phyloP scores from a whole-genome alignment of 176 grass and related monocot genomes.

The Aegilops sharonensis region DNA sequence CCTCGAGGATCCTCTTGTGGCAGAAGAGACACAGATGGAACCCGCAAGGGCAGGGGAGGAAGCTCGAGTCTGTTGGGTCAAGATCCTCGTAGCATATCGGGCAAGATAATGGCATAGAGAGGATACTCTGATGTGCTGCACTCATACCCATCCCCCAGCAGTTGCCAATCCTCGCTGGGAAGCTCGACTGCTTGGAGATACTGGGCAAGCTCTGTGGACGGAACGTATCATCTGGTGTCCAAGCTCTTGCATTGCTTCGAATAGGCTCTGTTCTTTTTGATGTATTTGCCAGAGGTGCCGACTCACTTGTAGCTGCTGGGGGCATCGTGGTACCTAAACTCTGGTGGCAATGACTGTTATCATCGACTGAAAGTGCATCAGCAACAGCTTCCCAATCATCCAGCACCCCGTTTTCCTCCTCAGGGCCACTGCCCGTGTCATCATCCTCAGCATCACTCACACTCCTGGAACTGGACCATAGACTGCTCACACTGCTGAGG shows the following conservation, averaged over 20 bases:
- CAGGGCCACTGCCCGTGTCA: constrained; percentile 43
- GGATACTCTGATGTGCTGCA: constrained; percentile 40
- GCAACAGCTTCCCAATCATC: constrained; percentile 99
- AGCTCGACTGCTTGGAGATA: constrained; percentile 81
- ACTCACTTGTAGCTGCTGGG: neutral
- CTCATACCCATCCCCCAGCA: constrained; percentile 36
- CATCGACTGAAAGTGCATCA: constrained; percentile 50
- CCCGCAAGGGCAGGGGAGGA: constrained; percentile 81
- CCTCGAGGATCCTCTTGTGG: constrained; percentile 88
- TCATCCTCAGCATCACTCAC: constrained; percentile 80
- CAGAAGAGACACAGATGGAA: constrained; percentile 95
- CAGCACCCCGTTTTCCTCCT: constrained; percentile 69
- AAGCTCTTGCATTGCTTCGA: constrained; percentile 55
- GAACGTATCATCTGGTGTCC: constrained; percentile 73
- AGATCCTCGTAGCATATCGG: constrained; percentile 95
- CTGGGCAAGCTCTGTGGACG: constrained; percentile 84
- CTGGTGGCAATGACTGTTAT: constrained; percentile 37
- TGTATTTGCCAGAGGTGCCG: neutral
- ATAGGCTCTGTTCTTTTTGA: constrained; percentile 33
- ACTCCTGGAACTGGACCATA: constrained; percentile 71
- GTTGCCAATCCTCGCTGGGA: constrained; percentile 47
- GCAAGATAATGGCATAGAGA: constrained; percentile 56
- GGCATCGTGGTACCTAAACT: constrained; percentile 14
- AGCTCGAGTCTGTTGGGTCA: constrained; percentile 82
- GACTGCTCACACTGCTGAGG: constrained; percentile 75